Base-by-base conservation (phyloP, 140 eudicot genomes). In the Oenanthe javanica region DNA sequence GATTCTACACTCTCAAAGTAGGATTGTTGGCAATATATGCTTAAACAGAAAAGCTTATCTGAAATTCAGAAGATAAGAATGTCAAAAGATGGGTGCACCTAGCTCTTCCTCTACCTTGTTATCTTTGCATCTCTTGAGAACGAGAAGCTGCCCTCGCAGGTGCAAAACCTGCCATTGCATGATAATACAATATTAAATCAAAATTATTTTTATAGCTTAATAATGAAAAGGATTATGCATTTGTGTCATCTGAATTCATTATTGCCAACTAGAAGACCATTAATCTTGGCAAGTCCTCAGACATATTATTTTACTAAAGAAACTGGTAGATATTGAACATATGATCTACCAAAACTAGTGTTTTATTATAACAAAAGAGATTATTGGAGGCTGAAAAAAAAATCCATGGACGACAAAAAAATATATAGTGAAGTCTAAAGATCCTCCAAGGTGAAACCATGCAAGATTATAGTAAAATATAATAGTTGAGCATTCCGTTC, bases 81-180 rank as follows among this genome's bases (percentile, higher is more conserved):
- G 89, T 83, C 87, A 89, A 82, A 86, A 67, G 77, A 80, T 84
- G 61, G 96, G 96, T 69, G 97, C 88, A 83, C 88, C 87, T 42
- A 92, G 84, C 85, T 92, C 96, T 78, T 87, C 97, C 87, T 94
- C 98, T 89, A 89, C 91, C 93, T 92, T 87, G 59, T 87, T 87
- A 82, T 90, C 97, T 82, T 92, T 88, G 89, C 97, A 94, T 85
- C 96, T 89, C 77, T 90, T 90, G 70, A 93, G 97, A 75, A 91
- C 76, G 3, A 84, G 80, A 5, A 93, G 91, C 84, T 93, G 98
- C 19, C 91, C 82, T 72, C 96, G 89, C 86, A 93, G 82, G 86
- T 93, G 96, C 84, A 88, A 77, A 79, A 93, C 81, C 98, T 93
- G 96, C 83, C 79, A 82, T 46, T 77, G 27, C 49, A 64, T 63